Base-by-base conservation (phyloP, 2,329 filamentous ascomycete genomes). In the Dactylonectria macrodidyma region DNA sequence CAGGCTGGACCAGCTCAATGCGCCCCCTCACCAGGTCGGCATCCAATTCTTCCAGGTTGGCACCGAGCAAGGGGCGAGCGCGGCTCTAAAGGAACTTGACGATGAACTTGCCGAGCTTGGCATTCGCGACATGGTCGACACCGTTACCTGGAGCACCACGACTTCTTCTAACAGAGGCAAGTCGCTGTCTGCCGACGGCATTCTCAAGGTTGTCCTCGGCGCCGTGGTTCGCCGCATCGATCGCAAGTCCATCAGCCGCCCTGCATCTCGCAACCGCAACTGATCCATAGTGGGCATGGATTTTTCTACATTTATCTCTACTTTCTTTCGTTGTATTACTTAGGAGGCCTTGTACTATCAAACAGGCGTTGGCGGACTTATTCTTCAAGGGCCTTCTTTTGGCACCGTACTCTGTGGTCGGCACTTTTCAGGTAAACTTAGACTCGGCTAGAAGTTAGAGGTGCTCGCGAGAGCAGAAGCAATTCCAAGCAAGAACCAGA, bases 41-140 rank as follows among this genome's bases (percentile, higher is more conserved):
- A 90, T 98, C 64, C 95, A 98, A 80, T 98, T 98, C 84, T 97
- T 98, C 85, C 95, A 98, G 81, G 93, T 98, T 51, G 95, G 95
- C 64, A 86, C 88, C 57, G 93, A 97, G 73, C 77, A 82, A 1
- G 83, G 81, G 0, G 95, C 95, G 0, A 85, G 86, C 1, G 81
- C 85, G 71, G 90, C 92, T 63, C 84, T 98, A 47, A 83, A 88
- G 73, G 86, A 91, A 54, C 85, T 98, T 7, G 95, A 98, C 77
- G 93, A 98, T 78, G 84, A 87, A 47, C 76, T 88, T n/a, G 83
- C 85, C 30, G 82, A 86, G 34, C 83, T 86, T 34, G 84, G 86
- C 14, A 79, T 95, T 16, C 85, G 95, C 19, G 95, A 98, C 81
- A 98, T 98, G 76, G 94, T 98, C 16, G 95, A 98, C 80, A 97